Base-by-base conservation (phyloP, 169 alveolate species). In the Plasmodium gaboni region DNA sequence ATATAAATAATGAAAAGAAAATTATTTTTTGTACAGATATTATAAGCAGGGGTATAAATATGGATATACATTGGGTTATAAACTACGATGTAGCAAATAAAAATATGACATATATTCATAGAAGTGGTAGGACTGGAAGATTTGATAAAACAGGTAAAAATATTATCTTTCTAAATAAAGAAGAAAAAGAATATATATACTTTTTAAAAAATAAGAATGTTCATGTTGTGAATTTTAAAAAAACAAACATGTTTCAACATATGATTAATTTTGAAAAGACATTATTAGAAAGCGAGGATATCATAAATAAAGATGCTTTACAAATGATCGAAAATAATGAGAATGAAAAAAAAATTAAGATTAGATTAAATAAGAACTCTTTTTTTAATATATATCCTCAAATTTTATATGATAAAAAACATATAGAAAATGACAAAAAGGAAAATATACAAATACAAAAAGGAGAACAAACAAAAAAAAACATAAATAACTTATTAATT, bases 71-170 rank as follows among this genome's bases (percentile, higher is more conserved):
- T 9, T 78, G 89, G 89, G 89, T 78, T 1, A 50, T 78, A 38
- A 78, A 78, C 15, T 78, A 78, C 60, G 89, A 78, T 51, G 89
- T 51, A n/a, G 70, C 89, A 1, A 78, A 78, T 64, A 78, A 78
- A 51, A 78, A 78, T 78, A 78, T 78, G 70, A 78, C 89, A 1
- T 78, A 78, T 10, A 65, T 78, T n/a, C 89, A 78, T 65, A 46
- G 89, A 44, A 78, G 89, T 78, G 89, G 89, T 3, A 64, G 89
- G 50, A 78, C 89, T 17, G 89, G 80, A 4, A 63, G 89, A 65
- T 78, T 78, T 78, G 76, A 78, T 24, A 78, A 78, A 65, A 78
- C 24, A 6, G 89, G 89, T 12, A 78, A 78, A 78, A 78, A 51
- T 12, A 50, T 78, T 9, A 65, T 78, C 24, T 44, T 78, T 15